Base-by-base conservation (phyloP, 371 early-diverging fungal species). In the Mortierella polycephala region DNA sequence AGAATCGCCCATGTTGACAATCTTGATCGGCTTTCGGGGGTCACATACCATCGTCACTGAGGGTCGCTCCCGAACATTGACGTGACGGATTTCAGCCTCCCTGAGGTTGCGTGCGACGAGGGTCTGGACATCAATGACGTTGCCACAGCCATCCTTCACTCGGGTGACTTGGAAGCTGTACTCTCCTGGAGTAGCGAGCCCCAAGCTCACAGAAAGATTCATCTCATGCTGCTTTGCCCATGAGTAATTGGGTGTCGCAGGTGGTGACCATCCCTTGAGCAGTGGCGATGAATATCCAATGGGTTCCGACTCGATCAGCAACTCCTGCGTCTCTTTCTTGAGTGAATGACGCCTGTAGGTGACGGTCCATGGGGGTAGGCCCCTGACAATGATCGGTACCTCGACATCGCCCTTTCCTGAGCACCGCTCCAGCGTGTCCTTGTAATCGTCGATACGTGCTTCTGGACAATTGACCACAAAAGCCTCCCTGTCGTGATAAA, bases 171-270 rank as follows among this genome's bases (percentile, higher is more conserved):
- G 71, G 41, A 75, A 75, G n/a, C 44, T 51, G 23, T 70, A 75
- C 9, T 66, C 54, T 45, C 76, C 76, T 4, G 76, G 67, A 7
- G 30, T 71, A 11, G 67, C 58, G 6, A 75, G 67, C 13, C 76
- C 71, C 21, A 75, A 52, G 53, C 59, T 70, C 47, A 67, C 76
- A 13, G 76, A 60, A 11, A 75, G 47, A 40, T 75, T 70, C 71
- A 75, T 70, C 44, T 75, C 76, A 12, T 66, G 76, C 42, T 67
- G 71, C 41, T 62, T 70, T 2, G 76, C 76, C 76, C 76, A 75
- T 0, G 63, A 59, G 20, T 75, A 75, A 30, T 71, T 66, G 12
- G 67, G 67, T 12, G 21, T 63, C n/a, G 62, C 56, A n/a, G 71
- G 64, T 16, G 56, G 59, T 9, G 71, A 70, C 76, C 76, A 75